Conservation (phyloP, 495 filamentous ascomycete genomes). For the Aspergillus indologenus region DNA sequence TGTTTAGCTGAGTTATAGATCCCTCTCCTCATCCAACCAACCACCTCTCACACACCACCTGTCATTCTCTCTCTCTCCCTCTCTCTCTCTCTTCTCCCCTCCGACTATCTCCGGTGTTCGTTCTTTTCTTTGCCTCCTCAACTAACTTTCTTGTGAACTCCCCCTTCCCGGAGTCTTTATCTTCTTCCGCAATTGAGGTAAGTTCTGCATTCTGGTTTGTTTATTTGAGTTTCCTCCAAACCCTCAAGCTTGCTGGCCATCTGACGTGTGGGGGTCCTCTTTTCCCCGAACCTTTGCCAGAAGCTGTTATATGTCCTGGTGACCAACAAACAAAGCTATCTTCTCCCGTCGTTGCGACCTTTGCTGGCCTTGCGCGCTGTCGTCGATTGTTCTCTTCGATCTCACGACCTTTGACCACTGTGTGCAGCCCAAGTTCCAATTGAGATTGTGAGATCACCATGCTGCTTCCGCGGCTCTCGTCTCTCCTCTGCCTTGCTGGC, state of each 20-base stretch:
- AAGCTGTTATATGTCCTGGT: neutral
- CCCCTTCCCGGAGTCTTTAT: slow-evolving; percentile 2
- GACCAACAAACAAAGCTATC: neutral
- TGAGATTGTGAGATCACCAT: slow-evolving; percentile 20
- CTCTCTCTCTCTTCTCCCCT: slow-evolving; percentile 20
- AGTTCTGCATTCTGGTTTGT: neutral
- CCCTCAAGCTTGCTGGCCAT: neutral
- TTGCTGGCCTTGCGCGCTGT: neutral
- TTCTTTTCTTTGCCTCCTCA: slow-evolving; percentile 14
- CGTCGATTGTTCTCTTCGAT: too few relatives aligned
- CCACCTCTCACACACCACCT: slow-evolving; percentile 2
- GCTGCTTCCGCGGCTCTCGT: slow-evolving; percentile 40
- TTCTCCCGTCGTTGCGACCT: slow-evolving; percentile 17
- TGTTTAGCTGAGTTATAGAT: slow-evolving; percentile 1
- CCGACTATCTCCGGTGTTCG: slow-evolving; percentile 10
- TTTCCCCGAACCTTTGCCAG: neutral
- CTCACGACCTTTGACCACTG: too few relatives aligned
- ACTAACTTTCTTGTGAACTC: neutral
- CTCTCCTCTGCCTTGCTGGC: slow-evolving; percentile 39
- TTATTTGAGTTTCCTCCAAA: slow-evolving; percentile 8
- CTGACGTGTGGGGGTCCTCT: neutral
- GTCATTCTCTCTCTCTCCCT: slow-evolving; percentile 19
- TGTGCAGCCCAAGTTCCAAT: neutral
- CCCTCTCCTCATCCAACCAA: slow-evolving; percentile 19
- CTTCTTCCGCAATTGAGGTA: neutral